Percentiles rank a stretch among this genome's conserved stretches.
Conservation (phyloP, 2,329 filamentous ascomycete genomes). For the Gnomoniopsis smithogilvyi region DNA sequence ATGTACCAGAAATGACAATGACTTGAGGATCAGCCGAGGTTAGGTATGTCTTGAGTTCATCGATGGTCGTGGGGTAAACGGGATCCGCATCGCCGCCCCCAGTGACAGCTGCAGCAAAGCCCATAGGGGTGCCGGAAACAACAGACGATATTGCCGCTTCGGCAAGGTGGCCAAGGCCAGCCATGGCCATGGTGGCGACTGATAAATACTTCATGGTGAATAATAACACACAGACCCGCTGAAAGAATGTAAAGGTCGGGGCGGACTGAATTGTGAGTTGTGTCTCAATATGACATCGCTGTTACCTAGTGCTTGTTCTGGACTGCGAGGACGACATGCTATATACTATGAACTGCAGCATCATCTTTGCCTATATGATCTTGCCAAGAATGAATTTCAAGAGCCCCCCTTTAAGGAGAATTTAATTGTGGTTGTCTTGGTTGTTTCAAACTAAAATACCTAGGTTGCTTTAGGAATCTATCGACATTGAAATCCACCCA, state of each 20-base stretch:
- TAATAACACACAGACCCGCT: background rate
- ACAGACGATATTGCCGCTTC: constrained; percentile 23
- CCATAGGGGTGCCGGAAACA: constrained; percentile 36
- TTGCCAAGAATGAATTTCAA: too few relatives aligned
- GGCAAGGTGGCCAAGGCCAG: constrained; percentile 20
- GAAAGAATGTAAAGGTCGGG: background rate
- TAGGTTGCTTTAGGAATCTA: too few relatives aligned
- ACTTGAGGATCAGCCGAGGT: constrained; percentile 48
- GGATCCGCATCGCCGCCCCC: constrained; percentile 54
- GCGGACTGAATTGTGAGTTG: too few relatives aligned
- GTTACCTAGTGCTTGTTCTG: too few relatives aligned
- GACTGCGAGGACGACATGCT: too few relatives aligned
- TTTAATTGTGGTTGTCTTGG: too few relatives aligned
- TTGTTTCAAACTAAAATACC: too few relatives aligned
- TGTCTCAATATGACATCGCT: too few relatives aligned
- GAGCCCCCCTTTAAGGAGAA: too few relatives aligned
- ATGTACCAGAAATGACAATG: constrained; percentile 55
- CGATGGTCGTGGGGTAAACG: constrained; percentile 50
- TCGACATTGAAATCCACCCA: too few relatives aligned
- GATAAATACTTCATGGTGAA: constrained; percentile 1
- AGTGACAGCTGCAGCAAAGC: constrained; percentile 49
- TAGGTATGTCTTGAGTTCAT: constrained; percentile 57
- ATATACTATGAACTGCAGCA: too few relatives aligned
- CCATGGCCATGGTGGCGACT: background rate
- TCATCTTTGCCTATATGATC: too few relatives aligned